Evolutionary conservation across 805 yeast genomes (phyloP).

Genomic region (Yamadazyma phyllophila): DNA sequence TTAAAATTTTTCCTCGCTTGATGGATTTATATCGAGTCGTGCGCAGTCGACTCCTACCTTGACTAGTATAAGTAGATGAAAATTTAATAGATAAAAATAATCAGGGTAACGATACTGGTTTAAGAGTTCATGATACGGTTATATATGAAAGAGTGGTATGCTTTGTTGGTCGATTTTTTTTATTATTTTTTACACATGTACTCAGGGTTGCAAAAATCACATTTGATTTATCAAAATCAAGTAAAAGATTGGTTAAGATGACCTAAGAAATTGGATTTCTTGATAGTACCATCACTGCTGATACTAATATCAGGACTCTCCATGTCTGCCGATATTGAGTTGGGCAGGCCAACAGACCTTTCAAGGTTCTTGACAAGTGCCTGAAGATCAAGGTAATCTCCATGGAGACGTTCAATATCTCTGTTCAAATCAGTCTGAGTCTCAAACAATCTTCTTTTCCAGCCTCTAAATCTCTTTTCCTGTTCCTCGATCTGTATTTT

Average conservation of each 20-base stretch:
- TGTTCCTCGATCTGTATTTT: constrained; percentile 37
- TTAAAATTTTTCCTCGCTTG: neutral
- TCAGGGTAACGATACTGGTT: no score
- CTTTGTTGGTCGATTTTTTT: neutral
- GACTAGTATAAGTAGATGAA: neutral
- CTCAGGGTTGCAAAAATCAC: neutral
- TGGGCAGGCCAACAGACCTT: neutral
- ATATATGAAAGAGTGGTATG: neutral
- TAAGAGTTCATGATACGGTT: neutral
- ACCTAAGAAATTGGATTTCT: neutral
- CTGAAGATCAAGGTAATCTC: constrained; percentile 33
- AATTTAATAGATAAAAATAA: neutral
- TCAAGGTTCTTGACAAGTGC: constrained; percentile 14
- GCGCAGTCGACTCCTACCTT: neutral
- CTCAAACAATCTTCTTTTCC: constrained; percentile 55
- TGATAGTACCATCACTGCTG: neutral
- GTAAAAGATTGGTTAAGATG: neutral
- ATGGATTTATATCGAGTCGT: constrained; percentile 1
- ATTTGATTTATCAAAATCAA: no score
- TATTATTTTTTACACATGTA: neutral
- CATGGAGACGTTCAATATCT: constrained; percentile 42
- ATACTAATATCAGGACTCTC: neutral
- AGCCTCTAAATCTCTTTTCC: constrained; percentile 57
- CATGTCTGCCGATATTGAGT: neutral
- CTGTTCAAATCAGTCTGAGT: constrained; percentile 56